Evolutionary conservation across 2,329 filamentous ascomycete species (phyloP).

Genomic region (Daldinia sp.): DNA sequence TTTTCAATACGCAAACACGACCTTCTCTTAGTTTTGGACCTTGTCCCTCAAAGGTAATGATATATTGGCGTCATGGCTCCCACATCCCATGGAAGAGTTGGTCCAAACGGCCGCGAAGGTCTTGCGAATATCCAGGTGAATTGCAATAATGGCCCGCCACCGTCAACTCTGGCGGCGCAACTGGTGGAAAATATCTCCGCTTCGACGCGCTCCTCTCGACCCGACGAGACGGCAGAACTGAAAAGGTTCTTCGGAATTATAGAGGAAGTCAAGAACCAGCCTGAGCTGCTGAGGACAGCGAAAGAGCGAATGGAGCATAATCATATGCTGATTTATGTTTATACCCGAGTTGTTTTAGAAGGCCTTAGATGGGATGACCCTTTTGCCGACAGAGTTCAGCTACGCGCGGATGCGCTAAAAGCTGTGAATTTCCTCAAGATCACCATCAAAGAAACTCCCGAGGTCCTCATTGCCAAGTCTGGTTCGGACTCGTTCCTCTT

Average conservation of each 20-base stretch:
- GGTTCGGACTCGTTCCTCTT: conserved; percentile 55
- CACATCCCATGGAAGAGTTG: conserved; percentile 44
- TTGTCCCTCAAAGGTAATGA: conserved; percentile 1
- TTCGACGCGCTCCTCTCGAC: conserved; percentile 66
- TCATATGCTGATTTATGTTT: conserved; percentile 85
- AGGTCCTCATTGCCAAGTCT: conserved; percentile 64
- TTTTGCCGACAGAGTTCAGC: conserved; percentile 65
- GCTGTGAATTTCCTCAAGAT: conserved; percentile 80
- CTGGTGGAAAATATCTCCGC: conserved; percentile 83
- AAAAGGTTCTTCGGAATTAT: conserved; percentile 71
- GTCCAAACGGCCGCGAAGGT: conserved; percentile 39
- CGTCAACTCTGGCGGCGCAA: conserved; percentile 87
- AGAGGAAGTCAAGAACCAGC: conserved; percentile 61
- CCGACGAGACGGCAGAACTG: conserved; percentile 76
- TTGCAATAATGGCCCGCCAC: conserved; percentile 55
- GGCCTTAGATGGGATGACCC: conserved; percentile 72
- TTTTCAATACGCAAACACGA: conserved; percentile 4
- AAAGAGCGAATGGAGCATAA: conserved; percentile 79
- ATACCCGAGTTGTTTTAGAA: conserved; percentile 80
- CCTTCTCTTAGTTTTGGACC: conserved; percentile 3
- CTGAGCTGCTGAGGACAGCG: conserved; percentile 63
- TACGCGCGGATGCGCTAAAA: conserved; percentile 69
- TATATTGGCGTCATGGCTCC: conserved; percentile 41
- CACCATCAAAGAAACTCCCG: conserved; percentile 77
- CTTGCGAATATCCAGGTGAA: conserved; percentile 37